Evolutionary conservation across 306 rosid species (phyloP).

Genomic region (Vigna mungo): DNA sequence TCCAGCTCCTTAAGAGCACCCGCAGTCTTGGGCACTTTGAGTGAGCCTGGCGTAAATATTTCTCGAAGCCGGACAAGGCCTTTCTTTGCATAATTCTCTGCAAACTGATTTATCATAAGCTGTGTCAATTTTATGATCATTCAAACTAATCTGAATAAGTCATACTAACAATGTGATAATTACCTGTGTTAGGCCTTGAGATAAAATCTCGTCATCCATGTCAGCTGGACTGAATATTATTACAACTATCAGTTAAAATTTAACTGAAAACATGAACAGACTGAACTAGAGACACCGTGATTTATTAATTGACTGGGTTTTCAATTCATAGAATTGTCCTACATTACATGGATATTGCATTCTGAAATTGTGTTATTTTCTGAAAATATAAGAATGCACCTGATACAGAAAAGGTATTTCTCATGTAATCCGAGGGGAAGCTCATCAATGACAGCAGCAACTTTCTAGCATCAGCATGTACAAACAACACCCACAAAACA

Average conservation of each 20-base stretch:
- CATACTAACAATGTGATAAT: slow-evolving; percentile 35
- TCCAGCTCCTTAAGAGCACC: slow-evolving; percentile 86
- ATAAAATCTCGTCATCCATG: slow-evolving; percentile 78
- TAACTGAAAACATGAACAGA: slow-evolving; percentile 20
- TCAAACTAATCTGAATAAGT: slow-evolving; percentile 35
- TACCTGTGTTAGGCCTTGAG: slow-evolving; percentile 93
- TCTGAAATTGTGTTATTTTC: slow-evolving; percentile 32
- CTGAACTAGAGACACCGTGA: slow-evolving; percentile 29
- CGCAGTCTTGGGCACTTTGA: slow-evolving; percentile 75
- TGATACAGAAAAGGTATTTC: slow-evolving; percentile 85
- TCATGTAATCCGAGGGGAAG: slow-evolving; percentile 82
- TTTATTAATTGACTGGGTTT: slow-evolving; percentile 25
- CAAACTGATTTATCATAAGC: slow-evolving; percentile 67
- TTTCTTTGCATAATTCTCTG: slow-evolving; percentile 70
- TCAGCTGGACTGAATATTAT: slow-evolving; percentile 84
- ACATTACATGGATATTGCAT: slow-evolving; percentile 24
- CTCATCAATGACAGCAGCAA: slow-evolving; percentile 77
- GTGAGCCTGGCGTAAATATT: slow-evolving; percentile 86
- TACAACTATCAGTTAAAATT: slow-evolving; percentile 35
- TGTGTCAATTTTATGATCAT: slow-evolving; percentile 30
- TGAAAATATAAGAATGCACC: slow-evolving; percentile 54
- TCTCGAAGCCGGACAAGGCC: slow-evolving; percentile 89
- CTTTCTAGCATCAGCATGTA: slow-evolving; percentile 64
- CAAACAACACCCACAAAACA: slow-evolving; percentile 48
- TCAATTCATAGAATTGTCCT: slow-evolving; percentile 35